Base-by-base conservation (phyloP, 2,329 filamentous ascomycete species). In the Penicillium sp. region DNA sequence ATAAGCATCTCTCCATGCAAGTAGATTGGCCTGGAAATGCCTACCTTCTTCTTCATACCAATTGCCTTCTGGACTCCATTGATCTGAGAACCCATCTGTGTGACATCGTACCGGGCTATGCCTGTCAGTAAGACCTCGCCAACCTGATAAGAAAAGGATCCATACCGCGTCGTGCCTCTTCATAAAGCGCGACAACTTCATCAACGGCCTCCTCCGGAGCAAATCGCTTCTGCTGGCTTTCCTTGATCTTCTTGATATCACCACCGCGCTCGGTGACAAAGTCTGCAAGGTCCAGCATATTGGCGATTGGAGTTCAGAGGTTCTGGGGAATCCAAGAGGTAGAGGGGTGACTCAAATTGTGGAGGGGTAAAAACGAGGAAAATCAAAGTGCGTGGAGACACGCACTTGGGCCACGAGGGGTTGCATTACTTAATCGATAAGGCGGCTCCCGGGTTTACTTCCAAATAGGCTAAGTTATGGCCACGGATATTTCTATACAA, bases 1-100 rank as follows among this genome's bases (percentile, higher is more conserved):
- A 37, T 60, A 34, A 53, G 54, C 22, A 47, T 43, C 24, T 34
- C 28, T 7, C 33, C n/a, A 43, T 31, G 32, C 32, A 17, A 19
- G 42, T 32, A 51, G 29, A 15, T 43, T 45, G 35, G 32, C 19
- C 17, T 32, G n/a, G 9, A 35, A 15, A 41, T 45, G 49, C 62
- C 53, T 58, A 82, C 83, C 83, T 95, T 95, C 76, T 95, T 95
- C 77, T 91, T 94, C 63, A 80, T 75, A 17, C 87, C 88, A 65
- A 97, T 95, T 68, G 89, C 82, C 73, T 95, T 95, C 69, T 95
- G 87, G 28, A 88, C 79, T 19, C 80, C 83, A 73, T 97, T 97
- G 71, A 95, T 90, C 73, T 87, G 83, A 62, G 82, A 83, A 58
- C 85, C 85, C 60, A 93, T 79, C 69, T 95, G 88, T 19, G 84